These are phyloP conservation scores for Penicillium italicum DNA, from an alignment of 2,329 filamentous ascomycete genomes.

Conservation along the genomic window DNA sequence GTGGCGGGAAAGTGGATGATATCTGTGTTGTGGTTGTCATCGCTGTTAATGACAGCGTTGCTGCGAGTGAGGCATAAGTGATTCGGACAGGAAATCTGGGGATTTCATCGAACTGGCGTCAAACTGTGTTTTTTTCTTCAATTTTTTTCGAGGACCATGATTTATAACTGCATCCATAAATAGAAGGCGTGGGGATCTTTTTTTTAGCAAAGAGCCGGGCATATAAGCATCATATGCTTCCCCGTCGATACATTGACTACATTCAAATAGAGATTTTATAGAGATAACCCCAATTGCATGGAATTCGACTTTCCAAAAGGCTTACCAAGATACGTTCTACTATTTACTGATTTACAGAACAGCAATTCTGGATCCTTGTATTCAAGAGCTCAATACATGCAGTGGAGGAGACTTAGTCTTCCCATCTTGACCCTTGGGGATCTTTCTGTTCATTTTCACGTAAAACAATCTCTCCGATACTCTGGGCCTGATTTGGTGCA, in stretches of 20 bases:
- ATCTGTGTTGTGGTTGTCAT: slow-evolving; percentile 83
- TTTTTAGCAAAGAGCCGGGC: neutral
- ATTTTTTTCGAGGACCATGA: slow-evolving; percentile 1
- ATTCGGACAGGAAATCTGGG: neutral
- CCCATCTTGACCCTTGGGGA: neutral
- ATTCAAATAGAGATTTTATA: neutral
- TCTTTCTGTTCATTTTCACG: neutral
- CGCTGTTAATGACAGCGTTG: slow-evolving; percentile 58
- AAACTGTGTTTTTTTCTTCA: neutral
- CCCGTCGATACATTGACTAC: neutral
- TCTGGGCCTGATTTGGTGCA: neutral
- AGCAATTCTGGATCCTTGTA: neutral
- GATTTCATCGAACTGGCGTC: neutral
- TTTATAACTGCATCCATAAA: slow-evolving; percentile 7
- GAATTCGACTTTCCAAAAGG: neutral
- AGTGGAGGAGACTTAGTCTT: neutral
- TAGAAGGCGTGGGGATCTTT: slow-evolving; percentile 2
- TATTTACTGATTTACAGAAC: neutral
- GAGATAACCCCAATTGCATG: neutral
- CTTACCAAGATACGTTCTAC: neutral
- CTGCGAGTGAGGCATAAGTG: neutral
- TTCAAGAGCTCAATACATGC: neutral
- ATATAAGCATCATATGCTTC: neutral
- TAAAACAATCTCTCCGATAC: neutral
- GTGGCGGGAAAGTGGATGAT: slow-evolving; percentile 92